A percentile compares a stretch with the other conserved stretches of the same genome.
These are phyloP conservation scores for Gossypium anomalum DNA, from an alignment of 345 rosid genomes.

Conservation along the genomic window DNA sequence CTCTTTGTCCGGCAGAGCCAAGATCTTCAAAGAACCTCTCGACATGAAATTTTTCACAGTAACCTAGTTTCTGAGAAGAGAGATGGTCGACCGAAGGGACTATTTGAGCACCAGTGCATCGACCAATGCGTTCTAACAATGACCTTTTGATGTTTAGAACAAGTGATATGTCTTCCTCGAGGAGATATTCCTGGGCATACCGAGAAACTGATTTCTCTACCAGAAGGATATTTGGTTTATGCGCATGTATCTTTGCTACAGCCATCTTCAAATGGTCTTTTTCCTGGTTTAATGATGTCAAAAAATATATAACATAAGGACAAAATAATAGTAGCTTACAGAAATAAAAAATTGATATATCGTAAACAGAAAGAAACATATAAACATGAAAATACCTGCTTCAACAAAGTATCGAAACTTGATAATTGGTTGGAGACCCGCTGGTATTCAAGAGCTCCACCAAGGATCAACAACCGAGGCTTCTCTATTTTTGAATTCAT, in stretches of 20 bases:
- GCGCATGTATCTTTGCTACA: conserved; percentile 80
- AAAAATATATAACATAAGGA: conserved; percentile 10
- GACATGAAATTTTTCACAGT: conserved; percentile 83
- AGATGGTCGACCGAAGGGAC: conserved; percentile 89
- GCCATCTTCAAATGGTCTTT: conserved; percentile 97
- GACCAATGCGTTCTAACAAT: conserved; percentile 82
- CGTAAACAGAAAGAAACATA: conserved; percentile 14
- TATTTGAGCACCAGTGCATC: conserved; percentile 93
- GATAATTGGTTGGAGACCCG: conserved; percentile 81
- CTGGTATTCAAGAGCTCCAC: conserved; percentile 95
- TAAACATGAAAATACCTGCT: conserved; percentile 60
- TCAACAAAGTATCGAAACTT: conserved; percentile 86
- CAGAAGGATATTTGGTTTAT: conserved; percentile 72
- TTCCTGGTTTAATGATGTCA: conserved; percentile 52
- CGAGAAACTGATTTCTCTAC: conserved; percentile 94
- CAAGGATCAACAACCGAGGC: conserved; percentile 81
- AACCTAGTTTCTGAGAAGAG: conserved; percentile 74
- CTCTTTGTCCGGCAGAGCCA: conserved; percentile 71
- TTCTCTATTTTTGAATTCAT: conserved; percentile 82
- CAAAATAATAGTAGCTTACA: conserved; percentile 4
- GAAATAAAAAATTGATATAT: conserved; percentile 5
- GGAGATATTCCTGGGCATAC: conserved; percentile 86
- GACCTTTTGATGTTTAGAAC: conserved; percentile 89
- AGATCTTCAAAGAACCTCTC: conserved; percentile 74
- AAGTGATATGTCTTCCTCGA: conserved; percentile 79